Conservation (phyloP, 2,329 filamentous ascomycete genomes). For the Apiospora kogelbergensis region DNA sequence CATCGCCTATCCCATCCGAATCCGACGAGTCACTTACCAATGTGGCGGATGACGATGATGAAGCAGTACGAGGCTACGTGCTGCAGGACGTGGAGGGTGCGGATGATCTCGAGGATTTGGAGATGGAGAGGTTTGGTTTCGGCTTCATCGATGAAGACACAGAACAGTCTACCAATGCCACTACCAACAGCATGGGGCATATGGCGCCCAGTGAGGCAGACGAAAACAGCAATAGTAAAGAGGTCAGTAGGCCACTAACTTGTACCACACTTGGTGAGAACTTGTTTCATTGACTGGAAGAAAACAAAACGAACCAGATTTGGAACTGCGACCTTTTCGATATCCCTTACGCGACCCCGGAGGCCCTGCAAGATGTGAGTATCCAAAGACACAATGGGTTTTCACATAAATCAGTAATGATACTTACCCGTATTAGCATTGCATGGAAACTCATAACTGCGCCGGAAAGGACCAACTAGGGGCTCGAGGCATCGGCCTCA, state of each 20-base stretch:
- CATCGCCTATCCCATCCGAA: background rate
- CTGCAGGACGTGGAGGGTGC: background rate
- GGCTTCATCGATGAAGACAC: no score
- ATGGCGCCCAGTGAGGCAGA: background rate
- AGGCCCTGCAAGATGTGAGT: background rate
- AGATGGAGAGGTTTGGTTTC: background rate
- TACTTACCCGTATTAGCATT: background rate
- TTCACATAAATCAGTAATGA: background rate
- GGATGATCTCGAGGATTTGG: background rate
- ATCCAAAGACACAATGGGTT: background rate
- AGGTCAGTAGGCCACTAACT: background rate
- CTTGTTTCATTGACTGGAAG: background rate
- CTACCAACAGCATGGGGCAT: background rate
- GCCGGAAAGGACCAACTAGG: background rate
- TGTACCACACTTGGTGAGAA: no score
- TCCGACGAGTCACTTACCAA: background rate
- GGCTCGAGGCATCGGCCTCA: background rate
- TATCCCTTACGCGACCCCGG: background rate
- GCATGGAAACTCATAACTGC: background rate
- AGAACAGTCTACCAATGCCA: no score
- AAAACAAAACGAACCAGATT: background rate
- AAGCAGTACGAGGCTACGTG: background rate
- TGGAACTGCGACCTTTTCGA: background rate
- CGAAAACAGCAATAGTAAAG: background rate
- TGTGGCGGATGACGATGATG: background rate